Percentiles rank a stretch among this genome's conserved stretches.
These are phyloP conservation scores for Corymbia calophylla DNA, from an alignment of 441 rosid species.

Conservation along the genomic window DNA sequence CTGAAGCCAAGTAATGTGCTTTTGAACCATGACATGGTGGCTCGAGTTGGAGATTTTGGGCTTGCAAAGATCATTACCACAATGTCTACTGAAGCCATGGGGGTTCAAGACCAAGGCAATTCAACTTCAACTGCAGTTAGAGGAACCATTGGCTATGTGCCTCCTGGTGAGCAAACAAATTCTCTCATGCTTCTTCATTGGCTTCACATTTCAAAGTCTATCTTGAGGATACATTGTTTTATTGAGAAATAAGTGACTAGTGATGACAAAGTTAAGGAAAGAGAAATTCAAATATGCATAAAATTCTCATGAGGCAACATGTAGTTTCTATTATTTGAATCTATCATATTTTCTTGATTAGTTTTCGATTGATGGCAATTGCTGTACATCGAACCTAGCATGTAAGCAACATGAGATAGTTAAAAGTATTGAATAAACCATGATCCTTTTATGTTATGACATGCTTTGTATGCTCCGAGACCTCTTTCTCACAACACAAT, in stretches of 20 bases:
- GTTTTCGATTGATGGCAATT: background rate
- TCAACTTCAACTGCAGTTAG: background rate
- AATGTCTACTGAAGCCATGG: rapidly evolving
- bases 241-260: background rate
- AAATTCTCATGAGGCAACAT: background rate
- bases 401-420: background rate
- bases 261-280: too few relatives aligned
- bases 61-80: background rate
- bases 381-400: background rate
- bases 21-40: background rate
- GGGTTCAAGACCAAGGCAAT: background rate
- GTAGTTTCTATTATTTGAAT: background rate
- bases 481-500: background rate
- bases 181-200: background rate
- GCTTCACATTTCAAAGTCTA: background rate
- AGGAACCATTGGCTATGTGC: background rate
- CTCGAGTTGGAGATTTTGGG: background rate
- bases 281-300: too few relatives aligned
- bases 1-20: background rate
- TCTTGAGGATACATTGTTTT: background rate
- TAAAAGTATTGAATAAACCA: background rate
- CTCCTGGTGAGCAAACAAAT: background rate
- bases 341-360: background rate
- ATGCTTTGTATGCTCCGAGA: too few relatives aligned
- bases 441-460: too few relatives aligned